phyloP scores from a whole-genome alignment of 1,284 basidiomycete genomes.

The Ceratorhiza oryzae-sativae region DNA sequence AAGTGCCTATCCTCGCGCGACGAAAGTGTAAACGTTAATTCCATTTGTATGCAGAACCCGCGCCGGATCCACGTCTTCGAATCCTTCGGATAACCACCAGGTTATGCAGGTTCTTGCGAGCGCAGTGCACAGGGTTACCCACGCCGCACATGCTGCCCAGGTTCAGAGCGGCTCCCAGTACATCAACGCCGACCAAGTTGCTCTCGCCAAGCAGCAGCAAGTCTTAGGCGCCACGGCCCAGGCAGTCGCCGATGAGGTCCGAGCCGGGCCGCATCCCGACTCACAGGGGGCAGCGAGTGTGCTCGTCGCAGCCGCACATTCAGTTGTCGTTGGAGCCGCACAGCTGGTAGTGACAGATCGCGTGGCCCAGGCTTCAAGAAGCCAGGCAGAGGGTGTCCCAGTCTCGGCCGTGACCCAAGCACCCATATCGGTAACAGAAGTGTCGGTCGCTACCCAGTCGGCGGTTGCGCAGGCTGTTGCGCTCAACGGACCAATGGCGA shows the following conservation, averaged over 20 bases:
- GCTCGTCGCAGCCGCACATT: constrained; percentile 73
- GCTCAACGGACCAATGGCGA: constrained; percentile 65
- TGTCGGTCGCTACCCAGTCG: constrained; percentile 76
- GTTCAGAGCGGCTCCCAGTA: constrained; percentile 58
- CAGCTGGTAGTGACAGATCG: constrained; percentile 67
- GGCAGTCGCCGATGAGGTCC: constrained; percentile 69
- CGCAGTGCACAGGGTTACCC: constrained; percentile 29
- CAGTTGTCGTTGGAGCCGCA: constrained; percentile 79
- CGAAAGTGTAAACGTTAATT: constrained; percentile 35
- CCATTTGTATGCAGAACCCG: constrained; percentile 38
- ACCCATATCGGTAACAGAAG: constrained; percentile 75
- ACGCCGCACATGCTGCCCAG: constrained; percentile 44
- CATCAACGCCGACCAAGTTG: constrained; percentile 44
- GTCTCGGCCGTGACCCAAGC: constrained; percentile 56
- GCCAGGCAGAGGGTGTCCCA: constrained; percentile 50
- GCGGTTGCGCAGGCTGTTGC: constrained; percentile 74
- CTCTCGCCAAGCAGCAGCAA: constrained; percentile 73
- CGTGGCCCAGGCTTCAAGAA: constrained; percentile 54
- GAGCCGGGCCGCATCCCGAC: constrained; percentile 58
- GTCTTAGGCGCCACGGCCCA: constrained; percentile 77
- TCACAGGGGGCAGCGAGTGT: constrained; percentile 45
- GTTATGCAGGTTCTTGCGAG: constrained; percentile 66
- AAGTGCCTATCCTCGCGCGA: constrained; percentile 48
- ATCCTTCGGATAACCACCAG: constrained; percentile 60
- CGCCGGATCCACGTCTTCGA: constrained; percentile 47